Conservation (phyloP, 2,329 filamentous ascomycete species). For the Whalleya microplaca region DNA sequence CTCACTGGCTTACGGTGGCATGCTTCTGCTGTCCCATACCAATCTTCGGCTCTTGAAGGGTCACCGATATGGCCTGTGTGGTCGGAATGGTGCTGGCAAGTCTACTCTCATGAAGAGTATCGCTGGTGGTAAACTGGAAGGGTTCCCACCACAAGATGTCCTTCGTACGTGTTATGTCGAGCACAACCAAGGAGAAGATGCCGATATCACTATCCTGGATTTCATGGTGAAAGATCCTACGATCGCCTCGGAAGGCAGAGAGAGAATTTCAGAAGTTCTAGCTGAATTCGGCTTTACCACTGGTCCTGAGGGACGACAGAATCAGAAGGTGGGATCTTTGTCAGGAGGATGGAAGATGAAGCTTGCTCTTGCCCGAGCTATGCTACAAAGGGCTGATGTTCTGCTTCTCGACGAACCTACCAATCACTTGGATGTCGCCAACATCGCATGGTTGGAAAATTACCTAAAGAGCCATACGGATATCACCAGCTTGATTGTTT, state of each 20-base stretch:
- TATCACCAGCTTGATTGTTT: conserved; percentile 96
- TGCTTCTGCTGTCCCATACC: conserved; percentile 94
- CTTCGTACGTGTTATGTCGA: conserved; percentile 97
- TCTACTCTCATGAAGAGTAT: conserved; percentile 99
- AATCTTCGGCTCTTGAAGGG: conserved; percentile 94
- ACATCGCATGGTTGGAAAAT: conserved; percentile 93
- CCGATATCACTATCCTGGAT: conserved; percentile 92
- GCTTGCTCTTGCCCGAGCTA: conserved; percentile 90
- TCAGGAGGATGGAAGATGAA: conserved; percentile 99
- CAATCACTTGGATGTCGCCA: conserved; percentile 95
- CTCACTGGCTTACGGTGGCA: conserved; percentile 95
- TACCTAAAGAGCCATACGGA: conserved; percentile 96
- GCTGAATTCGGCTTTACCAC: conserved; percentile 92
- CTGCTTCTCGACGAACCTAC: conserved; percentile 97
- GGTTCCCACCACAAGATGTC: conserved; percentile 90
- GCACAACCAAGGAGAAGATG: conserved; percentile 98
- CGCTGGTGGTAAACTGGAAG: conserved; percentile 92
- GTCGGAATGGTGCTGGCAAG: conserved; percentile 96
- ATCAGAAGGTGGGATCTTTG: conserved; percentile 87
- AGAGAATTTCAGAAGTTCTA: conserved; percentile 83
- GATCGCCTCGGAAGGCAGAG: conserved; percentile 75
- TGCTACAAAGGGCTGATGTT: conserved; percentile 96
- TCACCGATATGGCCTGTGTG: conserved; percentile 95
- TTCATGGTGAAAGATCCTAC: conserved; percentile 90
- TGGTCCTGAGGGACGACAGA: conserved; percentile 86